Evolutionary conservation across 805 yeast genomes (phyloP).

Genomic region (Myxozyma mucilagina): DNA sequence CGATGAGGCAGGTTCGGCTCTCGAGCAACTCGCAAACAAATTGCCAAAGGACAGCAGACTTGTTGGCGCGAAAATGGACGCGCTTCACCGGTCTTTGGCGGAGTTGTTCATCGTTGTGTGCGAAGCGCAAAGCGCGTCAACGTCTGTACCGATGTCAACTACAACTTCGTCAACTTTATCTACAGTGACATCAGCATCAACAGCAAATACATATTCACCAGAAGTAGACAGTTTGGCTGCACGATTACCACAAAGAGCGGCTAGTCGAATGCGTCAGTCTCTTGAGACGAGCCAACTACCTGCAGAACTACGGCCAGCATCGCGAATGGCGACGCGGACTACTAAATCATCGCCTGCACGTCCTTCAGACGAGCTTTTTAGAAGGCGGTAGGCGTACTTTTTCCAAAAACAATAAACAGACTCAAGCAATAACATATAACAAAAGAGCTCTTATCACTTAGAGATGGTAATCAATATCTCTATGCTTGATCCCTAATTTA

Average conservation of each 20-base stretch:
- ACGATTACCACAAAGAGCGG: slow-evolving; percentile 25
- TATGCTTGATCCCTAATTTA: neutral
- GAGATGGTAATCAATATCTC: neutral
- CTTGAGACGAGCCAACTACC: slow-evolving; percentile 24
- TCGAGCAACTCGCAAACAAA: neutral
- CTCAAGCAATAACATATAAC: too few species aligned
- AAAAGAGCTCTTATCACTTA: too few species aligned
- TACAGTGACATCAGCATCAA: neutral
- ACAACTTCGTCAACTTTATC: neutral
- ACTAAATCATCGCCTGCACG: neutral
- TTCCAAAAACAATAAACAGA: too few species aligned
- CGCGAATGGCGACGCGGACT: slow-evolving; percentile 20
- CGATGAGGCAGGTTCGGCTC: neutral
- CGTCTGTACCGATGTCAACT: too few species aligned
- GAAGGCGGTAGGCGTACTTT: neutral
- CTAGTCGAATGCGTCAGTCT: slow-evolving; percentile 24
- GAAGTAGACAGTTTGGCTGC: slow-evolving; percentile 2
- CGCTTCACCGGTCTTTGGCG: slow-evolving; percentile 15
- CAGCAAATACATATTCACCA: neutral
- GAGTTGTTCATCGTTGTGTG: slow-evolving; percentile 11
- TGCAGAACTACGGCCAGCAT: slow-evolving; percentile 18
- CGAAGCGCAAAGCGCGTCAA: neutral
- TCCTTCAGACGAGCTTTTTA: neutral
- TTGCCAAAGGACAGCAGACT: neutral
- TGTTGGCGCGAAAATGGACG: slow-evolving; percentile 17